These are phyloP conservation scores for Chalciporus pseudorubinellus DNA, from an alignment of 768 basidiomycete genomes.

Conservation along the genomic window DNA sequence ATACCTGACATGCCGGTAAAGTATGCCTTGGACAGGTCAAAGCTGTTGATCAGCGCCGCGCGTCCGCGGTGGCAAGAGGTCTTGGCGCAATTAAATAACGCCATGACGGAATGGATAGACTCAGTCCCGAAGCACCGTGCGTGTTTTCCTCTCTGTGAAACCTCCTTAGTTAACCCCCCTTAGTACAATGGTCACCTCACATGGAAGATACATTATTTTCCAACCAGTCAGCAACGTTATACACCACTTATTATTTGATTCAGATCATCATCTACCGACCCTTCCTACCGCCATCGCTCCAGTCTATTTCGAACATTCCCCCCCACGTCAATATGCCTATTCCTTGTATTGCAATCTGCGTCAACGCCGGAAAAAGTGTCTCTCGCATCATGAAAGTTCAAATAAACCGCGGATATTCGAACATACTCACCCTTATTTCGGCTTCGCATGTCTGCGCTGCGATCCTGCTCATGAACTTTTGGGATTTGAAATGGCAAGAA, in stretches of 20 bases:
- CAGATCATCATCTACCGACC: conserved; percentile 71
- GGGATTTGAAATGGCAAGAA: conserved; percentile 53
- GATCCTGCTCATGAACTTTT: conserved; percentile 54
- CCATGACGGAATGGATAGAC: conserved; percentile 71
- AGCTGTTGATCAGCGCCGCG: conserved; percentile 50
- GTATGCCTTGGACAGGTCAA: conserved; percentile 73
- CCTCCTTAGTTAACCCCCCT: neutral
- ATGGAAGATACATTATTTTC: conserved; percentile 48
- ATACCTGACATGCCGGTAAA: conserved; percentile 25
- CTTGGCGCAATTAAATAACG: conserved; percentile 63
- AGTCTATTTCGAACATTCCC: conserved; percentile 20
- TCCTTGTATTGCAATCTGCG: conserved; percentile 57
- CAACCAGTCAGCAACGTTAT: conserved; percentile 56
- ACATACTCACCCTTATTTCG: conserved; percentile 43
- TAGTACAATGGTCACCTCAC: conserved; percentile 60
- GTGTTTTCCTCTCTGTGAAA: conserved; percentile 23
- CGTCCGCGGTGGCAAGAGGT: conserved; percentile 56
- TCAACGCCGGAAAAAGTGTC: conserved; percentile 58
- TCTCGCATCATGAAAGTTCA: conserved; percentile 57
- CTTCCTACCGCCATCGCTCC: conserved; percentile 49
- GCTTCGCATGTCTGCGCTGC: conserved; percentile 50
- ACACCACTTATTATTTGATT: conserved; percentile 56
- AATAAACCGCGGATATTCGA: conserved; percentile 43
- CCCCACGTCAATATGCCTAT: conserved; percentile 36
- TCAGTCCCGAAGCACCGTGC: conserved; percentile 65